Base-by-base conservation (phyloP, 352 stramenopile species). In the Phytopythium chamaehyphon region DNA sequence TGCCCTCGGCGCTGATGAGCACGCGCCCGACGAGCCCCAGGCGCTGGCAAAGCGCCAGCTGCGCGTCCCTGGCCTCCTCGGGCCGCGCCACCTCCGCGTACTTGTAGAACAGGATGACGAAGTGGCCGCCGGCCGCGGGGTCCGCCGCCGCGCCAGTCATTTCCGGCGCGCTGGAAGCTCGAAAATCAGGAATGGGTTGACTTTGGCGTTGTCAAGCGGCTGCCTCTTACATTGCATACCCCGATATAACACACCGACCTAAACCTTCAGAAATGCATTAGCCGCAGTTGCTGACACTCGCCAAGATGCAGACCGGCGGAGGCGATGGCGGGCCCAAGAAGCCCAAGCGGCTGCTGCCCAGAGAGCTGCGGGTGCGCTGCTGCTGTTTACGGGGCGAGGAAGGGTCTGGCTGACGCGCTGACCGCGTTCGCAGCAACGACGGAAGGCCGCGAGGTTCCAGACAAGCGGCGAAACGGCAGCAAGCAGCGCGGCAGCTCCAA, bases 61-160 rank as follows among this genome's bases (percentile, higher is more conserved):
- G 81, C 57, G 76, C 67, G 16, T 54, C 51, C 49, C 80, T 75
- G 19, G 70, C 54, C 40, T 69, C 61, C 31, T 71, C 52, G 3
- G 73, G 70, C 18, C 51, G 40, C 9, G 35, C 23, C 18, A 89
- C 69, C 39, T 82, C 59, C 40, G 68, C 76, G 51, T 89, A 89
- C 68, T 89, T 89, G 66, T 89, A 89, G 55, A 89, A 88, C 11
- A 88, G 79, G 57, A 90, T 85, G 52, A 86, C 72, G 23, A 69
- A 57, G 57, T 68, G 71, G 40, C 69, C 69, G 11, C 28, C 36
- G 3, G 46, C 21, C n/a, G n/a, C n/a, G n/a, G n/a, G n/a, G n/a
- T n/a, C n/a, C n/a, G n/a, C n/a, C 33, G 56, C 44, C 10, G 57
- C 31, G 47, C 45, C 45, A 40, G 45, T 51, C 45, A 51, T 51